Conservation (phyloP, 768 basidiomycete genomes). For the Brasilioporus rufonigricans region DNA sequence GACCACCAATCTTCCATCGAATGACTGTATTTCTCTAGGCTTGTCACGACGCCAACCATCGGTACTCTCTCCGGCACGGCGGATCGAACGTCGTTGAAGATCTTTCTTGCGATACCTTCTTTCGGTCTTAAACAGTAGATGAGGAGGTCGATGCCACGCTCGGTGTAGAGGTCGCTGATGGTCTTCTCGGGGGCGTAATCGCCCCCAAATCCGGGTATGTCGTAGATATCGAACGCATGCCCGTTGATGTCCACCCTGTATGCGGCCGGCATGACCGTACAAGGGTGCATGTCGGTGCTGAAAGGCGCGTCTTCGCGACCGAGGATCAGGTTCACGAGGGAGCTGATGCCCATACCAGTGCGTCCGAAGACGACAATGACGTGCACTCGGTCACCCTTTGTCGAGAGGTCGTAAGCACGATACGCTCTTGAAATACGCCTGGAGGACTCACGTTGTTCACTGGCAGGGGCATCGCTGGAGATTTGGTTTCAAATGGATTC, state of each 20-base stretch:
- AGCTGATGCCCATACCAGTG: conserved; percentile 33
- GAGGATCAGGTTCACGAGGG: conserved; percentile 31
- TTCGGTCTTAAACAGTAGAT: conserved; percentile 29
- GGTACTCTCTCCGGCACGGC: conserved; percentile 34
- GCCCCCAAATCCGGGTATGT: conserved; percentile 28
- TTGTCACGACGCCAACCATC: conserved; percentile 38
- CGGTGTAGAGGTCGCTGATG: conserved; percentile 29
- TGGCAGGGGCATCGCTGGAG: conserved; percentile 26
- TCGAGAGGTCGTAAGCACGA: neutral
- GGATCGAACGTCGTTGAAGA: conserved; percentile 26
- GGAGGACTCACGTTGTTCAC: conserved; percentile 27
- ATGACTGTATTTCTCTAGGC: conserved; percentile 33
- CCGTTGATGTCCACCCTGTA: conserved; percentile 31
- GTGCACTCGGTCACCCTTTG: conserved; percentile 30
- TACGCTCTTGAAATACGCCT: neutral
- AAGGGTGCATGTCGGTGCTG: conserved; percentile 33
- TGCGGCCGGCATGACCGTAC: conserved; percentile 21
- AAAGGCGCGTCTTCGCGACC: conserved; percentile 33
- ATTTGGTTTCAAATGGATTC: conserved; percentile 23
- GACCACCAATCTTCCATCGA: conserved; percentile 37
- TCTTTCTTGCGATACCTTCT: conserved; percentile 28
- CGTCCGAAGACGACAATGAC: conserved; percentile 34
- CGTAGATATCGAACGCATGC: conserved; percentile 31
- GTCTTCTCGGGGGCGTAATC: conserved; percentile 22
- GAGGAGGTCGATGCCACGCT: conserved; percentile 32